These are phyloP conservation scores for Botrytis paeoniae DNA, from an alignment of 2,329 filamentous ascomycete genomes.

Conservation along the genomic window DNA sequence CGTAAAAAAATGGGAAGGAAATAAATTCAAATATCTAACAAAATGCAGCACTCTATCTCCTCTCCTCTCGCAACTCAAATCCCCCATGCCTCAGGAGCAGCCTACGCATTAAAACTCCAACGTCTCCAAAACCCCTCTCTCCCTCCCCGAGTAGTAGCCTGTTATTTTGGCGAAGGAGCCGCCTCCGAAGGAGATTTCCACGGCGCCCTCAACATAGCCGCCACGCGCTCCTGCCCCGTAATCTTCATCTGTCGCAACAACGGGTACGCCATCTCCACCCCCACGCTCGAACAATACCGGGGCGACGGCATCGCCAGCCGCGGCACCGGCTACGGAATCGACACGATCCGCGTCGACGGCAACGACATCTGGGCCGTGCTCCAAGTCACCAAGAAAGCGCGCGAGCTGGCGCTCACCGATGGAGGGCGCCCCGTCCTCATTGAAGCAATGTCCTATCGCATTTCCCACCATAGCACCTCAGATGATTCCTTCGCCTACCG, in stretches of 20 bases:
- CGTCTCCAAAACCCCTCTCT: constrained; percentile 66
- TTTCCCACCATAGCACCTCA: constrained; percentile 93
- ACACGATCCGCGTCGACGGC: constrained; percentile 88
- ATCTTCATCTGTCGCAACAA: constrained; percentile 93
- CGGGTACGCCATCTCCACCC: constrained; percentile 86
- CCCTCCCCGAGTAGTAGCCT: constrained; percentile 68
- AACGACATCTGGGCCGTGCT: constrained; percentile 90
- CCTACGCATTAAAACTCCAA: constrained; percentile 83
- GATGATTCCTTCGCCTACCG: constrained; percentile 98
- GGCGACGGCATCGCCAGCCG: constrained; percentile 87
- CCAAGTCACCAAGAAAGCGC: constrained; percentile 73
- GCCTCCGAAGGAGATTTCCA: constrained; percentile 92
- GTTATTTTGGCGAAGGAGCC: constrained; percentile 89
- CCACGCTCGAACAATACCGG: constrained; percentile 85
- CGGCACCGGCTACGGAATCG: constrained; percentile 88
- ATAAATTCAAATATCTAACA: not conserved
- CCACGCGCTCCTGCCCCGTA: constrained; percentile 81
- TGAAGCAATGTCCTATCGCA: constrained; percentile 97
- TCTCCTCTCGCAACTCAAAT: constrained; percentile 86
- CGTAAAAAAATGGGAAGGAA: too few relatives aligned
- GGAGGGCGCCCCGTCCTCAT: constrained; percentile 67
- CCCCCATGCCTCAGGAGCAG: constrained; percentile 81
- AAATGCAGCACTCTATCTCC: constrained; percentile 68
- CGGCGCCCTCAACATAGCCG: constrained; percentile 84
- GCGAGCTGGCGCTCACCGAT: constrained; percentile 56